Percentiles rank a stretch among this genome's conserved stretches.
Conservation (phyloP, 768 basidiomycete species). For the Cystofilobasidium ferigula region DNA sequence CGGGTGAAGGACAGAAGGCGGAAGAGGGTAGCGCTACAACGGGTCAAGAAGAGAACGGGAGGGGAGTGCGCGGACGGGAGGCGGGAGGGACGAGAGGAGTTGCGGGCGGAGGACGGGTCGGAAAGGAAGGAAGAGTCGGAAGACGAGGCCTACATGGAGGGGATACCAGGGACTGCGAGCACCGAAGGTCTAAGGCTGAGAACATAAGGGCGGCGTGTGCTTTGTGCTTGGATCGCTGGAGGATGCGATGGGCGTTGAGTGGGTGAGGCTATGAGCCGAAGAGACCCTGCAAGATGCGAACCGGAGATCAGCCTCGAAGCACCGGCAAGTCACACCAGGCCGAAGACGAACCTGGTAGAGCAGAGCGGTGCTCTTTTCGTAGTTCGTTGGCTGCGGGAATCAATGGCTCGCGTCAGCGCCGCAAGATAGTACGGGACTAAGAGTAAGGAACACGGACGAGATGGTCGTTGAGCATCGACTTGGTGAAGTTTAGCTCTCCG, state of each 20-base stretch:
- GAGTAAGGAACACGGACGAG: not conserved
- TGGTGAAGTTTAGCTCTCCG: conserved; percentile 19
- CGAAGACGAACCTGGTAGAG: conserved; percentile 14
- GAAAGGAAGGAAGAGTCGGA: no score
- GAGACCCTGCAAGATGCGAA: not conserved
- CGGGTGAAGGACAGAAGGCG: no score
- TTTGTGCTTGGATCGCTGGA: not conserved
- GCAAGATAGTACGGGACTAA: not conserved
- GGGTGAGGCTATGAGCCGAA: not conserved
- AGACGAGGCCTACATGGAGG: no score
- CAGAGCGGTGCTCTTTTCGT: conserved; percentile 21
- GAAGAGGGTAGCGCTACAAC: no score
- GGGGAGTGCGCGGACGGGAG: no score
- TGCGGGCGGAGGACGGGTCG: no score
- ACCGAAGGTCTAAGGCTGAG: not conserved
- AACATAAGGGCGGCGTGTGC: not conserved
- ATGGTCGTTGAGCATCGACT: conserved; percentile 25
- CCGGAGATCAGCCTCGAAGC: not conserved
- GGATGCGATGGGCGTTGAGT: not conserved
- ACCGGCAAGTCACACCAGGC: no score
- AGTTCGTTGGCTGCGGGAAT: conserved; percentile 6
- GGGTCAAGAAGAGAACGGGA: no score
- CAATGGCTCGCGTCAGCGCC: not conserved
- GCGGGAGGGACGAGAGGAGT: no score
- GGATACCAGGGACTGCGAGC: no score